Base-by-base conservation (phyloP, 192 early-diverging fungal genomes). In the Dimargaris xerosporica region DNA sequence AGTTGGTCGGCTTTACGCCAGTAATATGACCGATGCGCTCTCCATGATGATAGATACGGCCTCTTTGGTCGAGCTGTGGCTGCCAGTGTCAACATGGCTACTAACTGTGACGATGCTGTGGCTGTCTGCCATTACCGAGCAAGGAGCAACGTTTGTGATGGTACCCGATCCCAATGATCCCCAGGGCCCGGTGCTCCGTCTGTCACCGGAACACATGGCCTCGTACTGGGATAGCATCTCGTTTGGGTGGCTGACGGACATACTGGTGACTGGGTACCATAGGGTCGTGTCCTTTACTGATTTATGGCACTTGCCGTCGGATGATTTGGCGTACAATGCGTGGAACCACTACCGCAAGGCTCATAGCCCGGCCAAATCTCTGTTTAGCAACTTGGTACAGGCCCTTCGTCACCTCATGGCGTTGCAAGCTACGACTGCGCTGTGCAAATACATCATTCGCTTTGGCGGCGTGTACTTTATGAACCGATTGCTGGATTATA, bases 401-500 rank as follows among this genome's bases (percentile, higher is more conserved):
- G 69, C 72, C 0, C 73, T 81, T 64, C 65, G 70, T 5, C 54
- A 72, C 47, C 56, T 76, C 0, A 9, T 77, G n/a, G 31, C 54
- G 0, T 67, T 64, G 54, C 67, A 68, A 1, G 5, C 67, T 16
- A 5, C 80, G 11, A 16, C 54, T 39, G 44, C 68, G 2, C 13
- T 3, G 5, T 2, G 29, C 12, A 28, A 34, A 13, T 29, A 59
- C 23, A 19, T 17, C 31, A 42, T 41, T 6, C 23, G 62, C 5
- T 84, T 80, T 44, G 72, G 72, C 7, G 77, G 76, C 16, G 77
- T 82, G 15, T 84, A 75, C 65, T 83, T 77, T 58, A 62, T 85
- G 48, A 73, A 81, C 65, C 72, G 71, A 30, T 77, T 85, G 23
- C 55, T 85, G 53, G 64, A 70, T 11, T 75, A 70, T n/a, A 80